phyloP scores from a whole-genome alignment of 768 basidiomycete species.

The Crepidotus variabilis region DNA sequence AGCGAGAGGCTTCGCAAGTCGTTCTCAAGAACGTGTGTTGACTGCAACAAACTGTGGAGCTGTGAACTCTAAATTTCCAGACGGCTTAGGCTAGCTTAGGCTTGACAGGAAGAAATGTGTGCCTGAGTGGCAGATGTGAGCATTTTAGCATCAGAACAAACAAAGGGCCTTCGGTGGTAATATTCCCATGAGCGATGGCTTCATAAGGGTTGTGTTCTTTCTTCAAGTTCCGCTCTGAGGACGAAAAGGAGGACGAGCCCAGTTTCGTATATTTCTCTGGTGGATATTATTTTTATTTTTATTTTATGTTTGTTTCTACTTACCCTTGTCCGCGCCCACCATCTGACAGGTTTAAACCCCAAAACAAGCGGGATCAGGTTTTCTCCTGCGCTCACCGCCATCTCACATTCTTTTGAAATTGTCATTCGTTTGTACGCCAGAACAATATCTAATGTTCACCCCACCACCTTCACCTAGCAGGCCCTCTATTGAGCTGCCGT shows the following conservation, averaged over 20 bases:
- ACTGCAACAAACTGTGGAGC: too few relatives aligned
- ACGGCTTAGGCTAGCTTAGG: too few relatives aligned
- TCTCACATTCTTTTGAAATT: neutral
- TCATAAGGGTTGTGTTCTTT: neutral
- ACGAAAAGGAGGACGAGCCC: neutral
- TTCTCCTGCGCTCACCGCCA: neutral
- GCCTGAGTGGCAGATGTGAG: too few relatives aligned
- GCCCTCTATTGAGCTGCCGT: slow-evolving; percentile 2
- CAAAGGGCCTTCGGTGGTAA: neutral
- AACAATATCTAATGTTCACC: slow-evolving; percentile 24
- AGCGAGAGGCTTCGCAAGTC: too few relatives aligned
- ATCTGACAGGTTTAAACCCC: neutral
- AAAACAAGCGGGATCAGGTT: neutral
- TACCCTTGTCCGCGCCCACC: neutral
- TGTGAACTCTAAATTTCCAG: too few relatives aligned
- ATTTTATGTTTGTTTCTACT: neutral
- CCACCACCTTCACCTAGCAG: slow-evolving; percentile 31
- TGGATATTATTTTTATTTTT: neutral
- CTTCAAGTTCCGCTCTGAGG: neutral
- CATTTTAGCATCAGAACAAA: neutral
- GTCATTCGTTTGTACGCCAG: slow-evolving; percentile 11
- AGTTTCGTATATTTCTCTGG: neutral
- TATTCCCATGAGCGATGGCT: neutral
- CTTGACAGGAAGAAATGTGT: too few relatives aligned
- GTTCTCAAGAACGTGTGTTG: too few relatives aligned